These are phyloP conservation scores for Vanderwaltozyma tropicalis DNA, from an alignment of 805 yeast genomes.

Conservation along the genomic window DNA sequence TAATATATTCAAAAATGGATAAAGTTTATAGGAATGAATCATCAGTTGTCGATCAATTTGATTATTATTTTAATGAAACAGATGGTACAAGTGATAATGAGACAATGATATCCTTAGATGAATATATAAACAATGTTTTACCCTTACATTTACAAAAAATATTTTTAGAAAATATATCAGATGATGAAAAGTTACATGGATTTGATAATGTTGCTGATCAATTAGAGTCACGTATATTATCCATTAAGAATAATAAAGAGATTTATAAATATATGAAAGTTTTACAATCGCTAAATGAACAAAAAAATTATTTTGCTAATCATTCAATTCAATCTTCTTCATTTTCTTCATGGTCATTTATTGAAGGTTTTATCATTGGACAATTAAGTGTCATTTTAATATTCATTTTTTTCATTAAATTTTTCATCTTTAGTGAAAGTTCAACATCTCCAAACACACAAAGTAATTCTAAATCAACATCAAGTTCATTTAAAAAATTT, in stretches of 20 bases:
- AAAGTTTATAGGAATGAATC: background rate
- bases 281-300: background rate
- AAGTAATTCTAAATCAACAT: background rate
- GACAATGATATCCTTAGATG: constrained; percentile 29
- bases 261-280: background rate
- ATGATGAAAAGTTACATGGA: background rate
- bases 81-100: constrained; percentile 4
- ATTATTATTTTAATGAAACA: constrained; percentile 7
- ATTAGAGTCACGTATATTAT: background rate
- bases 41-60: background rate
- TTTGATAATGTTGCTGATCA: background rate
- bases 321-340: constrained; percentile 1
- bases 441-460: constrained; percentile 23
- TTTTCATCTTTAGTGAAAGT: constrained; percentile 66
- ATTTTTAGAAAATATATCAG: constrained; percentile 15
- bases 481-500: background rate
- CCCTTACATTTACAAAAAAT: constrained; percentile 30
- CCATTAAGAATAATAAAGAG: background rate
- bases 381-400: constrained; percentile 61
- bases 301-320: background rate
- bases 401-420: constrained; percentile 54
- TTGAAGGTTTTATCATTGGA: constrained; percentile 66
- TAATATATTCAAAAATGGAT: too few species aligned
- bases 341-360: constrained; percentile 49
- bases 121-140: constrained; percentile 28